Conservation (phyloP, 805 yeast species). For the Barnettozyma siamensis region DNA sequence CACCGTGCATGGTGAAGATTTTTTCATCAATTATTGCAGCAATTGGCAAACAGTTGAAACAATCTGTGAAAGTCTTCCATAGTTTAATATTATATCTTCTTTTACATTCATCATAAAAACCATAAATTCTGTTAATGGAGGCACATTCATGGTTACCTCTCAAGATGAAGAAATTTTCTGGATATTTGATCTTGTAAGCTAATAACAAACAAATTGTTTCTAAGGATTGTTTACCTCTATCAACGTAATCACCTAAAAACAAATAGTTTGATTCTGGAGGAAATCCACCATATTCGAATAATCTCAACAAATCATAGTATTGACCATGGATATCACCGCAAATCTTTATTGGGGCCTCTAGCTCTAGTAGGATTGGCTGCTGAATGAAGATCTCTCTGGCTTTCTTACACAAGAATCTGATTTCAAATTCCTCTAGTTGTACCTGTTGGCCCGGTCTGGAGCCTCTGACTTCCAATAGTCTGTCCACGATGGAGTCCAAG, state of each 20-base stretch:
- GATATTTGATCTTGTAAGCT: constrained; percentile 96
- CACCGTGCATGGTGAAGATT: constrained; percentile 99
- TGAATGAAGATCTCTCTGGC: constrained; percentile 97
- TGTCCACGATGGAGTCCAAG: constrained; percentile 93
- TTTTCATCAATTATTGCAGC: constrained; percentile 98
- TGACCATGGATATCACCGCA: constrained; percentile 99
- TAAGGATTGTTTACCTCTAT: constrained; percentile 95
- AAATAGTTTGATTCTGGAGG: constrained; percentile 98
- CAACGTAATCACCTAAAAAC: constrained; percentile 95
- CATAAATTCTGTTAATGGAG: constrained; percentile 94
- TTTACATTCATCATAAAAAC: constrained; percentile 97
- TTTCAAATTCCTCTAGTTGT: constrained; percentile 87
- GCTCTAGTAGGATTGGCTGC: constrained; percentile 91
- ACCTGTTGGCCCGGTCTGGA: constrained; percentile 98
- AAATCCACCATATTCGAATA: constrained; percentile 97
- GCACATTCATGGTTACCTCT: constrained; percentile 99
- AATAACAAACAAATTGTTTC: constrained; percentile 92
- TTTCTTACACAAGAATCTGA: constrained; percentile 91
- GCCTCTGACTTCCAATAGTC: constrained; percentile 95
- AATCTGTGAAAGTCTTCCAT: constrained; percentile 98
- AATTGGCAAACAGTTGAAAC: constrained; percentile 96
- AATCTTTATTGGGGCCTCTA: constrained; percentile 93
- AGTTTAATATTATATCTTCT: constrained; percentile 97
- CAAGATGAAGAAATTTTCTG: constrained; percentile 93
- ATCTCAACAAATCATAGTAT: constrained; percentile 89